Base-by-base conservation (phyloP, 2,329 filamentous ascomycete species). In the Trichoderma afroharzianum region DNA sequence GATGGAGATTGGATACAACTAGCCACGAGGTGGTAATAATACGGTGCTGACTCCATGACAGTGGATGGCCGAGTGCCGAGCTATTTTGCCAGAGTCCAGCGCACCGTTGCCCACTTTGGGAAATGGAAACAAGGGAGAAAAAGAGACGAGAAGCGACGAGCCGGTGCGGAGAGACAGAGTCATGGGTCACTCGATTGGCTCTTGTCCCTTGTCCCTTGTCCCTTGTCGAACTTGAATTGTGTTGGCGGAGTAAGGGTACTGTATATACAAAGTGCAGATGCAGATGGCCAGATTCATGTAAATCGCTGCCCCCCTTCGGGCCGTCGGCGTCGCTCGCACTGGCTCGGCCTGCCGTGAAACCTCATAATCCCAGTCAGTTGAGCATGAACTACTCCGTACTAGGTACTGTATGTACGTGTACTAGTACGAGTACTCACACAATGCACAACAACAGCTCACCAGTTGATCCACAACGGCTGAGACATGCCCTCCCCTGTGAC, bases 1-100 rank as follows among this genome's bases (percentile, higher is more conserved):
- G 43, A 47, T 47, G 43, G 32, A 61, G 30, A 30, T 58, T 39
- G 26, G 30, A 63, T 36, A 36, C 15, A 36, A 15, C 14, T 36
- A 47, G n/a, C 43, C 43, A n/a, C 15, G 9, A 33, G 14, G 62
- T 32, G 28, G 21, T 26, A 33, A 18, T 33, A 64, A 18, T 33
- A 64, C 62, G 28, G 62, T 64, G 43, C 62, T 64, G 62, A 64
- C 43, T n/a, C n/a, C n/a, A n/a, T n/a, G n/a, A n/a, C n/a, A n/a
- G n/a, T 28, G 39, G 30, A 24, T n/a, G 14, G 39, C 39, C 62
- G 62, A 64, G 39, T 53, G 18, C 62, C 62, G 62, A 64, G 43
- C 39, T 26, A 33, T 18, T 18, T 18, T 50, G 14, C 43, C n/a
- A 53, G 12, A 11, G 18, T 5, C 62, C 18, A 28, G 30, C 30